These are phyloP conservation scores for Fragilaria crotonensis DNA, from an alignment of 108 stramenopile genomes.

Conservation along the genomic window DNA sequence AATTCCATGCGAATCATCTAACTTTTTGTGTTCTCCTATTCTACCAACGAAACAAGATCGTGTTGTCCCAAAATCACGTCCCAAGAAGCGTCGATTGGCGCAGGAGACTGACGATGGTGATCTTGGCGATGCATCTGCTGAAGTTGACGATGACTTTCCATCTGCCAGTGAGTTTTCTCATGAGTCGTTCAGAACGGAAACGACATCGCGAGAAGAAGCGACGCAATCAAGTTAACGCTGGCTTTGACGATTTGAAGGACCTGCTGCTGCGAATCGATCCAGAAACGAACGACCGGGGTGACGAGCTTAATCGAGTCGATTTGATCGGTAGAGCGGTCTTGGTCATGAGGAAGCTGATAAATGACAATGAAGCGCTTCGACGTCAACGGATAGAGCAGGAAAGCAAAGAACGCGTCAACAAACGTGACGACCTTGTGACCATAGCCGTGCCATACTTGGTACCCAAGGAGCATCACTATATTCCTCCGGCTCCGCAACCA, in stretches of 20 bases:
- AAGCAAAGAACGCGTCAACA: background rate
- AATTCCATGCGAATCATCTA: too few relatives aligned
- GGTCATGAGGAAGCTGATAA: background rate
- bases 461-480: background rate
- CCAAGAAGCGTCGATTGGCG: too few relatives aligned
- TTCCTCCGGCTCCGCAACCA: background rate
- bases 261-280: conserved; percentile 60
- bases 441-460: background rate
- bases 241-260: conserved; percentile 60
- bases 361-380: background rate
- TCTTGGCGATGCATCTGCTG: too few relatives aligned
- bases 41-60: too few relatives aligned
- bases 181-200: conserved; percentile 62
- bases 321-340: background rate
- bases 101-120: too few relatives aligned
- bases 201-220: conserved; percentile 76
- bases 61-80: too few relatives aligned
- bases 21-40: too few relatives aligned
- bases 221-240: conserved; percentile 64
- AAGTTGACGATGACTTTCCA: background rate
- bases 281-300: conserved; percentile 30
- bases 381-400: background rate
- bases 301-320: background rate
- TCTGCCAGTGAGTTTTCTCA: background rate
- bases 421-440: background rate